phyloP scores from a whole-genome alignment of 257 asterid species.

The Knoxia roxburghii region DNA sequence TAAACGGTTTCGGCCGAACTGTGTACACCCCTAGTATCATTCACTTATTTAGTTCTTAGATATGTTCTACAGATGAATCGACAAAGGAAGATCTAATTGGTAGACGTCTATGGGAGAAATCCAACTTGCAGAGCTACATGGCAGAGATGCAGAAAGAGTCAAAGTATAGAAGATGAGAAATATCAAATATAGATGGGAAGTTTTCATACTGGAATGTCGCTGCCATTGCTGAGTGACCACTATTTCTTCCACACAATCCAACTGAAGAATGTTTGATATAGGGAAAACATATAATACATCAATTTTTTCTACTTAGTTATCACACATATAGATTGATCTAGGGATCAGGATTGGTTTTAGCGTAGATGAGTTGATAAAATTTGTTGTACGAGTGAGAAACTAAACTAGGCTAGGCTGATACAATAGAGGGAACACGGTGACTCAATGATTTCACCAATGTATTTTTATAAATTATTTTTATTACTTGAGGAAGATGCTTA shows the following conservation, averaged over 20 bases:
- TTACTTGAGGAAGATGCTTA: background rate
- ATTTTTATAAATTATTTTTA: background rate
- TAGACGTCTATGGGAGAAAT: slow-evolving; percentile 77
- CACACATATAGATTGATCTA: background rate
- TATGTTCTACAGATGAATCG: slow-evolving; percentile 47
- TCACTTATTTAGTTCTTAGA: slow-evolving; percentile 13
- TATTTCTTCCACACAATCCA: background rate
- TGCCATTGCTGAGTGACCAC: background rate
- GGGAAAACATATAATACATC: background rate
- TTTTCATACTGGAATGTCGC: slow-evolving; percentile 4
- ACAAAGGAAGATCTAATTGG: slow-evolving; percentile 67
- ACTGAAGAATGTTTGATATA: background rate
- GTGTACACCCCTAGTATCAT: too few relatives aligned
- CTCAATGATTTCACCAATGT: background rate
- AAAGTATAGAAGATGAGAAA: slow-evolving; percentile 66
- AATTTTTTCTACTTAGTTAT: background rate
- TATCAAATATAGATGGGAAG: background rate
- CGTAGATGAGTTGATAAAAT: background rate
- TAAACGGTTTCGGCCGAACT: too few relatives aligned
- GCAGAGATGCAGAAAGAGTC: slow-evolving; percentile 89
- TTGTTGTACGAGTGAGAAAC: background rate
- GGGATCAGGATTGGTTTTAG: background rate
- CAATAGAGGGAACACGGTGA: background rate
- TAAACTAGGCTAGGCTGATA: background rate
- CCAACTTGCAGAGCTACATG: slow-evolving; percentile 68